Conservation (phyloP, 164 flowering plant genomes). For the Dillenia turbinata region DNA sequence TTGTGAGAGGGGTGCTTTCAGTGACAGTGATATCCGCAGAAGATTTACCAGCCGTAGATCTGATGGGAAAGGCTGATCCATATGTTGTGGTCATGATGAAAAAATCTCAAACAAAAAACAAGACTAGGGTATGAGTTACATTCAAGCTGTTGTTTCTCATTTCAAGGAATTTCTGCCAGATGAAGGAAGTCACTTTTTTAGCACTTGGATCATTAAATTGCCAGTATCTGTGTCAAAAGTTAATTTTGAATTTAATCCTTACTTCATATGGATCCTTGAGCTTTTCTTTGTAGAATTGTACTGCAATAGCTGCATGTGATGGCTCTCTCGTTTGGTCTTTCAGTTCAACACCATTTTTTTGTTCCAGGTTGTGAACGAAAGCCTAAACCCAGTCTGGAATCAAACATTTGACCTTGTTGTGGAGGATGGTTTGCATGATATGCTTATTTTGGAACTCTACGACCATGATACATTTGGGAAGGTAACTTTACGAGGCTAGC, state of each 20-base stretch:
- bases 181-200: no score
- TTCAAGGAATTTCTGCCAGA: no score
- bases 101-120: conserved; percentile 63
- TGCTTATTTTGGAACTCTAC: conserved; percentile 80
- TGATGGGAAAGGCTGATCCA: conserved; percentile 95
- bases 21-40: conserved; percentile 91
- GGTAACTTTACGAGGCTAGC: conserved; percentile 33
- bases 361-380: conserved; percentile 80
- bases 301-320: no score
- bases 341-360: no score
- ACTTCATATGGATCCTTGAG: no score
- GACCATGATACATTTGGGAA: conserved; percentile 99
- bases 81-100: conserved; percentile 74
- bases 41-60: conserved; percentile 72
- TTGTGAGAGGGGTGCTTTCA: conserved; percentile 88
- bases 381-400: conserved; percentile 92
- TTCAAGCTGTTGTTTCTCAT: no score
- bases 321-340: no score
- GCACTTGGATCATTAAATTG: no score
- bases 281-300: no score
- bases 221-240: no score
- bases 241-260: no score
- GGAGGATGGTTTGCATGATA: conserved; percentile 95
- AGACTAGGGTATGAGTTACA: conserved; percentile 61
- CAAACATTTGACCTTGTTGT: conserved; percentile 98